Conservation (phyloP, 2,329 filamentous ascomycete species). For the Volutella citrinella region DNA sequence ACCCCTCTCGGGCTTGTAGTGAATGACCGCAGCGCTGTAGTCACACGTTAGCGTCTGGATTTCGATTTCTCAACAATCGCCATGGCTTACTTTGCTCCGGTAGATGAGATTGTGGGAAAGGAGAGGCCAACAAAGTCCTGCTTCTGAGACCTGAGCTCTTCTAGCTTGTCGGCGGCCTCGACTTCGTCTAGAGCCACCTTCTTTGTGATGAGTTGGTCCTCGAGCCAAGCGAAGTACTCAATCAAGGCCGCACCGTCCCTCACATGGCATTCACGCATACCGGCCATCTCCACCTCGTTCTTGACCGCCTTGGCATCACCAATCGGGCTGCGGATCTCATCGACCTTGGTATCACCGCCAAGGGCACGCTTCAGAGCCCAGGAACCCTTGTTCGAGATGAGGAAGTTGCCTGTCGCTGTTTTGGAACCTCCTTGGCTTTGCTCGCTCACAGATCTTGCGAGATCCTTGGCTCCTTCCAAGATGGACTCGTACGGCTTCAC, state of each 20-base stretch:
- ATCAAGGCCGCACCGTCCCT: conserved; percentile 88
- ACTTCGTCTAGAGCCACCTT: conserved; percentile 80
- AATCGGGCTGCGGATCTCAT: conserved; percentile 83
- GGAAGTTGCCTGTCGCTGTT: conserved; percentile 58
- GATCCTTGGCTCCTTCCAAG: conserved; percentile 69
- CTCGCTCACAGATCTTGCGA: conserved; percentile 43
- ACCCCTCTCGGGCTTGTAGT: conserved; percentile 86
- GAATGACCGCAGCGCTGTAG: conserved; percentile 84
- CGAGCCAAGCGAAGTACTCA: conserved; percentile 95
- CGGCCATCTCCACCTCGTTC: conserved; percentile 82
- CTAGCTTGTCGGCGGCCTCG: conserved; percentile 85
- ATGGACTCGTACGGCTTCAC: conserved; percentile 81
- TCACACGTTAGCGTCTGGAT: neutral
- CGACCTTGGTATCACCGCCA: conserved; percentile 80
- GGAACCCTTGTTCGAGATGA: conserved; percentile 84
- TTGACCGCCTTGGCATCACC: conserved; percentile 92
- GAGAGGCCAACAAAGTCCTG: conserved; percentile 84
- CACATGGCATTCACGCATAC: conserved; percentile 92
- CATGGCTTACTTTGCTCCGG: conserved; percentile 69
- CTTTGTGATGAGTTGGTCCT: conserved; percentile 77
- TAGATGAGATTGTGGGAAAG: conserved; percentile 95
- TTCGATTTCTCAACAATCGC: neutral
- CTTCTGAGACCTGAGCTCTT: conserved; percentile 65
- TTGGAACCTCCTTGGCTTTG: conserved; percentile 31
- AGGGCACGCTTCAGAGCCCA: conserved; percentile 89